Percentiles rank a stretch among this genome's conserved stretches.
Conservation (phyloP, 1,139 yeast genomes). For the Barnettozyma hawaiiensis region DNA sequence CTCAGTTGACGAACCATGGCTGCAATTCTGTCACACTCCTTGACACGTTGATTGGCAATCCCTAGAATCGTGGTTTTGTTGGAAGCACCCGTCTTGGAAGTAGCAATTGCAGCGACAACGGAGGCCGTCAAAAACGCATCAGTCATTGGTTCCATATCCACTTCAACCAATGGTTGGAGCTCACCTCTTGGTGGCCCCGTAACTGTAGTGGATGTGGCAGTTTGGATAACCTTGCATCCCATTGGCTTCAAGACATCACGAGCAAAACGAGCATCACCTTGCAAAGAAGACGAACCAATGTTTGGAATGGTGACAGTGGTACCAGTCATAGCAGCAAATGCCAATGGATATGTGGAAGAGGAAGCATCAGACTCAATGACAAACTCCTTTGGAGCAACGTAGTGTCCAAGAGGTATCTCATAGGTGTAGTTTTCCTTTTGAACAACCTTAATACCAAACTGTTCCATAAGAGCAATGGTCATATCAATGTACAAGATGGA, state of each 20-base stretch:
- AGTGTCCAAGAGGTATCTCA: slow-evolving; percentile 80
- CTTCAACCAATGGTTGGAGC: slow-evolving; percentile 62
- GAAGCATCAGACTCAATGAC: slow-evolving; percentile 98
- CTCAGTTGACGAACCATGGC: slow-evolving; percentile 90
- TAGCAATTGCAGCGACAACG: slow-evolving; percentile 90
- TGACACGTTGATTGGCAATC: slow-evolving; percentile 96
- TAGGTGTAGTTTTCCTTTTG: slow-evolving; percentile 74
- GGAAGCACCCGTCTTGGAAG: slow-evolving; percentile 31
- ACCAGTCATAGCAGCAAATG: slow-evolving; percentile 97
- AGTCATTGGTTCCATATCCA: slow-evolving; percentile 99
- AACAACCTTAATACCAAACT: slow-evolving; percentile 85
- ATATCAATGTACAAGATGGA: slow-evolving; percentile 93
- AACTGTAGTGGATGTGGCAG: slow-evolving; percentile 82
- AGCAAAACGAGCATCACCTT: slow-evolving; percentile 97
- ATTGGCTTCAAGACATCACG: slow-evolving; percentile 86
- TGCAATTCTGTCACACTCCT: slow-evolving; percentile 92
- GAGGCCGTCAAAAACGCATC: slow-evolving; percentile 97
- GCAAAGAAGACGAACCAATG: slow-evolving; percentile 86
- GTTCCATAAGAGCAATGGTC: slow-evolving; percentile 94
- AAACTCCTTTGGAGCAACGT: slow-evolving; percentile 76
- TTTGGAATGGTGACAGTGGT: slow-evolving; percentile 90
- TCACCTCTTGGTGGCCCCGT: slow-evolving; percentile 75
- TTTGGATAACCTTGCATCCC: slow-evolving; percentile 90
- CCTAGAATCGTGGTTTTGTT: slow-evolving; percentile 80
- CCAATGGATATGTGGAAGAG: slow-evolving; percentile 95